Evolutionary conservation across 139 green algal species (phyloP), one percentile per base, ranked within the genome.

Genomic region (Yamagishiella unicocca): DNA sequence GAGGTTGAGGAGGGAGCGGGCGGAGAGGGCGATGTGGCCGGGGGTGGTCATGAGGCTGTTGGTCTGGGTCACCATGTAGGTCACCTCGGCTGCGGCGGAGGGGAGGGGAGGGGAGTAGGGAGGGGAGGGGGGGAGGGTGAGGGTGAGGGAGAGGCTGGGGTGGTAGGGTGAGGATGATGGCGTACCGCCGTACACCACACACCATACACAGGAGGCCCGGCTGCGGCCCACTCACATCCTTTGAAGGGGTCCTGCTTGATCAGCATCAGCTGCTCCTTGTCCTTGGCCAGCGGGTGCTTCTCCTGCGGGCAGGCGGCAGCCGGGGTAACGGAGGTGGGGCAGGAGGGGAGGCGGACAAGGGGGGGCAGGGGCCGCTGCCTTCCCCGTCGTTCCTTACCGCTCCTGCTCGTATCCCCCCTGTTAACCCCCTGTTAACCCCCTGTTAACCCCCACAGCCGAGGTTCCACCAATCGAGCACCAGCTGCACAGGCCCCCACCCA

Each of bases 271-370:
- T 91, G 88, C 53, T 89, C 78, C 82, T 85, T 67, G 73, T 89
- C 82, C 88, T 96, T 96, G 46, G 88, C 92, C 31, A 93, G 81
- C 4, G 95, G 95, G 84, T 98, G 95, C 45, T 92, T 91, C 61
- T 98, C 94, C 66, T 53, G 72, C 24, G 42, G 35, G 62, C 3
- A 71, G n/a, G n/a, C n/a, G n/a, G n/a, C n/a, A n/a, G n/a, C n/a
- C n/a, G n/a, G n/a, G n/a, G n/a, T n/a, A n/a, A n/a, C n/a, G n/a
- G n/a, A n/a, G n/a, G n/a, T n/a, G n/a, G n/a, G n/a, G n/a, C n/a
- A n/a, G n/a, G n/a, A n/a, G n/a, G n/a, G n/a, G n/a, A n/a, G n/a
- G n/a, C n/a, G n/a, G n/a, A n/a, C n/a, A 71, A 71, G 62, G 62
- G 29, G 31, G 10, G 62, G 62, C 29, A 71, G 10, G 62, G 50